phyloP scores from a whole-genome alignment of 805 yeast genomes.

The Monosporozyma unispora region DNA sequence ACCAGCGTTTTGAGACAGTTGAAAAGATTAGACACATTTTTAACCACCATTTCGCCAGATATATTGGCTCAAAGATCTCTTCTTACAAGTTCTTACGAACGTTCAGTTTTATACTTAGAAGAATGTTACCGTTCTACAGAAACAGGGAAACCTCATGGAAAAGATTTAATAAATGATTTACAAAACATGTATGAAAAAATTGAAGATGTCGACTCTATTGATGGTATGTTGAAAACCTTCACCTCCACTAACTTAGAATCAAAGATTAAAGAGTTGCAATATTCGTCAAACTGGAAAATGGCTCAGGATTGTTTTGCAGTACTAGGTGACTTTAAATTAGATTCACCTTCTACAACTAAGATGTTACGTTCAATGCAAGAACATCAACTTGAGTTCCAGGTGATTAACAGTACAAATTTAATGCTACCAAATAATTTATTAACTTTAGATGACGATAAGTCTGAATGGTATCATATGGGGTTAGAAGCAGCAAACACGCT shows the following conservation, averaged over 20 bases:
- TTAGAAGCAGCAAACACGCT: slow-evolving; percentile 64
- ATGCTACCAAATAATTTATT: slow-evolving; percentile 35
- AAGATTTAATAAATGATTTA: slow-evolving; percentile 36
- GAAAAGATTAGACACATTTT: slow-evolving; percentile 37
- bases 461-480: slow-evolving; percentile 58
- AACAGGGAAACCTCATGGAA: neutral
- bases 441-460: slow-evolving; percentile 22
- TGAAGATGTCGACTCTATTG: slow-evolving; percentile 83
- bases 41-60: slow-evolving; percentile 53
- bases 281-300: slow-evolving; percentile 75
- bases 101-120: slow-evolving; percentile 81
- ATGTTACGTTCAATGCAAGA: slow-evolving; percentile 63
- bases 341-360: slow-evolving; percentile 39
- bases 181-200: slow-evolving; percentile 77
- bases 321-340: slow-evolving; percentile 36
- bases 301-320: slow-evolving; percentile 81
- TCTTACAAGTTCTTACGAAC: slow-evolving; percentile 75
- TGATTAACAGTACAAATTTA: slow-evolving; percentile 41
- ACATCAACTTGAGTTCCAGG: slow-evolving; percentile 66
- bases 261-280: slow-evolving; percentile 71
- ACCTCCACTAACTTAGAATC: slow-evolving; percentile 64
- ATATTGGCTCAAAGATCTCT: slow-evolving; percentile 70
- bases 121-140: slow-evolving; percentile 46
- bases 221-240: slow-evolving; percentile 71
- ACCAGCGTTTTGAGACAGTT: slow-evolving; percentile 18